Evolutionary conservation across 306 rosid species (phyloP).

Genomic region (Heteromeles arbutifolia): DNA sequence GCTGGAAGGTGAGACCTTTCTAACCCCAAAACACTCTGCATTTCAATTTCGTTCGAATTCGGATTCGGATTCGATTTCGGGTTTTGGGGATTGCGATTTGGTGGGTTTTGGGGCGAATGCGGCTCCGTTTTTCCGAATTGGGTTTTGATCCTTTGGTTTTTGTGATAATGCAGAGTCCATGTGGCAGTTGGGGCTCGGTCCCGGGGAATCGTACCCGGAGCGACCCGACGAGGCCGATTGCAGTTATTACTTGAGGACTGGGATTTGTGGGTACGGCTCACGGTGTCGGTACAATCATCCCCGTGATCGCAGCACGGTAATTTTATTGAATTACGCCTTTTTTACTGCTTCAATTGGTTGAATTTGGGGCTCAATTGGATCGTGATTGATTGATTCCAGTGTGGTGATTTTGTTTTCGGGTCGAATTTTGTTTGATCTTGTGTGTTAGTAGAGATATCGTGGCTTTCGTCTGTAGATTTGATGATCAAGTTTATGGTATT

Average conservation of each 20-base stretch:
- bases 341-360: background rate
- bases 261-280: conserved; percentile 83
- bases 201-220: conserved; percentile 79
- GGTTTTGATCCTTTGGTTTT: conserved; percentile 35
- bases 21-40: conserved; percentile 15
- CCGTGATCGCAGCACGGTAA: conserved; percentile 78
- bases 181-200: conserved; percentile 58
- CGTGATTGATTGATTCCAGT: conserved; percentile 21
- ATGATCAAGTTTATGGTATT: conserved; percentile 11
- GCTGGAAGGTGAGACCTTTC: conserved; percentile 45
- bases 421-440: conserved; percentile 34
- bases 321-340: conserved; percentile 3
- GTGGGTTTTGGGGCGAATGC: conserved; percentile 28
- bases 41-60: conserved; percentile 27
- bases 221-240: conserved; percentile 89
- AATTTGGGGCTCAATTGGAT: conserved; percentile 16
- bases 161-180: conserved; percentile 52
- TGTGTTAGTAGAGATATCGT: conserved; percentile 2
- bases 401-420: conserved; percentile 16
- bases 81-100: conserved; percentile 28
- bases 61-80: conserved; percentile 2
- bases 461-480: conserved; percentile 3
- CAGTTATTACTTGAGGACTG: conserved; percentile 73
- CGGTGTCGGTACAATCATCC: conserved; percentile 99
- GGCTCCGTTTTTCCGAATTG: conserved; percentile 15